Evolutionary conservation across 208 protist genomes (phyloP).

Genomic region (Trypanosoma theileri): DNA sequence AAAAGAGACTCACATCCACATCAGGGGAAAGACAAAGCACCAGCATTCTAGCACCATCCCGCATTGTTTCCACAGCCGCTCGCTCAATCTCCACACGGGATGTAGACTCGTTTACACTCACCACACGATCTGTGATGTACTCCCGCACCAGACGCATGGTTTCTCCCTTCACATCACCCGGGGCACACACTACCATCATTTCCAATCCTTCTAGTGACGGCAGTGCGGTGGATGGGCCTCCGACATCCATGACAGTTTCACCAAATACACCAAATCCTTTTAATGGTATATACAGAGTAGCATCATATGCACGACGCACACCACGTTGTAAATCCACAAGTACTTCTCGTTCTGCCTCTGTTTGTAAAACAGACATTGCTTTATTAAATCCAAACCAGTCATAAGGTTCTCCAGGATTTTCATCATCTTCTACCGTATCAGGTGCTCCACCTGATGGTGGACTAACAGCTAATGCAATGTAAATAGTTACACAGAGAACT

Average conservation of each 20-base stretch:
- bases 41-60: not conserved
- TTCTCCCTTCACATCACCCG: conserved; percentile 23
- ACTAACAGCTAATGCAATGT: conserved; percentile 54
- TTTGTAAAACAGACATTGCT: conserved; percentile 41
- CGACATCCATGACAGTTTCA: conserved; percentile 33
- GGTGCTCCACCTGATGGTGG: conserved; percentile 55
- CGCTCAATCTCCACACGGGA: conserved; percentile 9
- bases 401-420: conserved; percentile 65
- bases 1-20: conserved; percentile 35
- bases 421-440: conserved; percentile 57
- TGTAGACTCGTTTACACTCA: conserved; percentile 27
- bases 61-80: not conserved
- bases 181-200: conserved; percentile 44
- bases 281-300: conserved; percentile 57
- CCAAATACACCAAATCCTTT: conserved; percentile 74
- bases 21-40: conserved; percentile 10
- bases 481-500: conserved; percentile 54
- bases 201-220: conserved; percentile 38
- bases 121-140: conserved; percentile 13
- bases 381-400: conserved; percentile 71
- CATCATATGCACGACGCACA: conserved; percentile 42
- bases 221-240: not conserved
- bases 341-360: conserved; percentile 46
- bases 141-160: conserved; percentile 25
- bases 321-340: conserved; percentile 42